phyloP scores from a whole-genome alignment of 345 rosid genomes.

The Populus davidiana region DNA sequence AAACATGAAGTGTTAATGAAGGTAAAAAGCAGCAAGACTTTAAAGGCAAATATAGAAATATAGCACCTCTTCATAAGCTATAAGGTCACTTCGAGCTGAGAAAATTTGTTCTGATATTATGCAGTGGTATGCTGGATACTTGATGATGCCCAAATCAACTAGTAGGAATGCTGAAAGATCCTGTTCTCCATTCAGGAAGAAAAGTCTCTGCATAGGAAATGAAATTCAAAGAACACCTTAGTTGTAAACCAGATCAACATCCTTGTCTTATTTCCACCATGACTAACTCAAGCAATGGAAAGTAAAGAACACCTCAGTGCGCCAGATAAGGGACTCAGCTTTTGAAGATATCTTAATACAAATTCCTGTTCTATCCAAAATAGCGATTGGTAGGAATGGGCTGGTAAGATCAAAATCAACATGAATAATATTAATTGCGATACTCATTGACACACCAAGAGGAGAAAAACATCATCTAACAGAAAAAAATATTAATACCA shows the following conservation, averaged over 20 bases:
- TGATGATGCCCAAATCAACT: constrained; percentile 75
- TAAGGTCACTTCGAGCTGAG: constrained; percentile 42
- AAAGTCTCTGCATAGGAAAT: constrained; percentile 66
- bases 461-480: background rate
- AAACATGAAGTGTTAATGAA: constrained; percentile 7
- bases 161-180: constrained; percentile 76
- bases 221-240: background rate
- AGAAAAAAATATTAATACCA: constrained; percentile 39
- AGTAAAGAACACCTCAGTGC: constrained; percentile 59
- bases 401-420: constrained; percentile 38
- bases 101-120: constrained; percentile 56
- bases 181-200: constrained; percentile 90
- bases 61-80: constrained; percentile 89
- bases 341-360: constrained; percentile 54
- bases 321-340: constrained; percentile 74
- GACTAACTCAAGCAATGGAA: constrained; percentile 4
- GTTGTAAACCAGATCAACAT: constrained; percentile 2
- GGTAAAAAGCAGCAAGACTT: constrained; percentile 8
- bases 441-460: constrained; percentile 2
- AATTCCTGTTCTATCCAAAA: constrained; percentile 53
- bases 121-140: constrained; percentile 74
- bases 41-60: constrained; percentile 15
- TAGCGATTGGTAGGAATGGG: constrained; percentile 41
- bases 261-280: background rate
- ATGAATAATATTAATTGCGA: constrained; percentile 1